phyloP scores from a whole-genome alignment of 768 basidiomycete genomes.

The Megacollybia marginata region DNA sequence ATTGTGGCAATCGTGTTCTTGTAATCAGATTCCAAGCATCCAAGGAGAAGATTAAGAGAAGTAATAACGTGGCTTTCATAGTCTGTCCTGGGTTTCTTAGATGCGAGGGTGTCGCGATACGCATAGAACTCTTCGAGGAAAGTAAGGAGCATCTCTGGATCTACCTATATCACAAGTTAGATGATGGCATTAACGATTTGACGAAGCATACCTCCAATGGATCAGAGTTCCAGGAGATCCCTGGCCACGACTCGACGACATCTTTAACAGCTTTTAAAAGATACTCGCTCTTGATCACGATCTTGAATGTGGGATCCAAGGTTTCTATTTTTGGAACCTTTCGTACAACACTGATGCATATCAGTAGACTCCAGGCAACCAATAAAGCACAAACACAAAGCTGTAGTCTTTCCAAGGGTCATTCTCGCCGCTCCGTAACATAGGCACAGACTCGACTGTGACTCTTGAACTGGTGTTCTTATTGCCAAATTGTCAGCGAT shows the following conservation, averaged over 20 bases:
- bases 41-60: constrained; percentile 42
- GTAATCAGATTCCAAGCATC: constrained; percentile 43
- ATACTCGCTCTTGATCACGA: constrained; percentile 52
- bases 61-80: constrained; percentile 35
- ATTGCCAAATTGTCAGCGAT: background rate
- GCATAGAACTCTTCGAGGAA: constrained; percentile 39
- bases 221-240: constrained; percentile 54
- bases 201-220: constrained; percentile 39
- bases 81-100: constrained; percentile 28
- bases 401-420: constrained; percentile 54
- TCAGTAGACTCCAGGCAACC: background rate
- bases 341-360: constrained; percentile 38
- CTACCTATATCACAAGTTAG: constrained; percentile 27
- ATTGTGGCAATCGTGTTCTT: constrained; percentile 38
- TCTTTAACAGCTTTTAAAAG: constrained; percentile 51
- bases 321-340: constrained; percentile 32
- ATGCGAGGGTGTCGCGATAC: constrained; percentile 32
- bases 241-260: constrained; percentile 50
- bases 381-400: constrained; percentile 33
- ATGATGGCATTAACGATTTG: background rate
- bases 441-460: constrained; percentile 37
- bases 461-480: constrained; percentile 50
- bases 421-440: constrained; percentile 30
- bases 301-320: constrained; percentile 37
- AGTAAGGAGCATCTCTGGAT: constrained; percentile 49